Conservation (phyloP, 495 filamentous ascomycete genomes). For the Xylaria flabelliformis region DNA sequence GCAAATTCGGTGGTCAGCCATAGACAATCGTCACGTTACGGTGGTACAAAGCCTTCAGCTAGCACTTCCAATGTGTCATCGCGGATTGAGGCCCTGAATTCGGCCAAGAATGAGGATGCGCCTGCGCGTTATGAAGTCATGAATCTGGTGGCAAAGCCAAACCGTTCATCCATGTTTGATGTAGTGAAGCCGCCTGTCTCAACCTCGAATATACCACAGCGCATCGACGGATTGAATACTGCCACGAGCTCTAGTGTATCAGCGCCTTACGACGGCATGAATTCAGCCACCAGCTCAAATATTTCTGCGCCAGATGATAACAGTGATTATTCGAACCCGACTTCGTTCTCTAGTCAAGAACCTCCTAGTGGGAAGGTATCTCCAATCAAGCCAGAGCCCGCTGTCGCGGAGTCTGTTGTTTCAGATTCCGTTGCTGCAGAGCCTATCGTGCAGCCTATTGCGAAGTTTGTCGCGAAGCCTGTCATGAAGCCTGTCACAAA, state of each 20-base stretch:
- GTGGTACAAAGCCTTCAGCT: neutral
- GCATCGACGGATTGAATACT: constrained; percentile 17
- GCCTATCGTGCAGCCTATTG: neutral
- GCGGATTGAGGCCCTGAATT: neutral
- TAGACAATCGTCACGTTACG: constrained; percentile 10
- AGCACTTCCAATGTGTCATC: neutral
- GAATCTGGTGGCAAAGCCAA: neutral
- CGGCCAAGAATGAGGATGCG: neutral
- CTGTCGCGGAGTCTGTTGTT: constrained; percentile 41
- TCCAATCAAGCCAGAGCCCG: constrained; percentile 43
- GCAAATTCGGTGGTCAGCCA: constrained; percentile 59
- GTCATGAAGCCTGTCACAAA: neutral
- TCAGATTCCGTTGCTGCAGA: neutral
- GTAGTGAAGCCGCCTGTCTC: constrained; percentile 2
- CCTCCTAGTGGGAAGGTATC: constrained; percentile 70
- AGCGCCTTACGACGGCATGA: constrained; percentile 25
- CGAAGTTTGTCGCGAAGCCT: too few species aligned
- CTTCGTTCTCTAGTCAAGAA: constrained; percentile 87
- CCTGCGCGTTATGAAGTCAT: neutral
- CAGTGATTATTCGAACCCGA: constrained; percentile 90
- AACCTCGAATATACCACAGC: constrained; percentile 13
- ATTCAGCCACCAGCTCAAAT: constrained; percentile 82
- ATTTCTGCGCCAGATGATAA: constrained; percentile 78
- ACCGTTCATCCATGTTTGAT: neutral
- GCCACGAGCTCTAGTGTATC: constrained; percentile 12